These are phyloP conservation scores for Periconia macrospinosa DNA, from an alignment of 2,329 filamentous ascomycete genomes.

Conservation along the genomic window DNA sequence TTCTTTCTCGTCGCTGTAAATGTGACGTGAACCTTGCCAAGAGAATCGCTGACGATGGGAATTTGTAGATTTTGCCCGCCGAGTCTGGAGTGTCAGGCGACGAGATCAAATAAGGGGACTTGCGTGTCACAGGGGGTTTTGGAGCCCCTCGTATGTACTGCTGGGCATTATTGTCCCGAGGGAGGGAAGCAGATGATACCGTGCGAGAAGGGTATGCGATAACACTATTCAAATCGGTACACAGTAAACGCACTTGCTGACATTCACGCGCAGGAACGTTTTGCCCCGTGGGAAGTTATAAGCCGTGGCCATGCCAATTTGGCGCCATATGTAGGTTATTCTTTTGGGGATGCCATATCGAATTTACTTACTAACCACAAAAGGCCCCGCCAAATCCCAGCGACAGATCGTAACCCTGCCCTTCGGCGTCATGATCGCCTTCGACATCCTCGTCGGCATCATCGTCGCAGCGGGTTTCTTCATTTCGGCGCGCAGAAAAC, in stretches of 20 bases:
- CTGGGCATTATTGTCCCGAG: slow-evolving; percentile 9
- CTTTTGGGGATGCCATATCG: not conserved
- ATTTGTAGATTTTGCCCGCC: slow-evolving; percentile 3
- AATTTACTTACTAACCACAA: not conserved
- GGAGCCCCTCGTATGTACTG: slow-evolving; percentile 7
- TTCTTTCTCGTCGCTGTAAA: too few species aligned
- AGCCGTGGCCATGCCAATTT: slow-evolving; percentile 4
- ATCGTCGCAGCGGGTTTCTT: slow-evolving; percentile 8
- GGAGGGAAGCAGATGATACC: slow-evolving; percentile 5
- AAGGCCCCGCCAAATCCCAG: slow-evolving; percentile 3
- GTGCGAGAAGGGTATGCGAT: slow-evolving; percentile 9
- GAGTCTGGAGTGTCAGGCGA: not conserved
- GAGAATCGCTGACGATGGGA: not conserved
- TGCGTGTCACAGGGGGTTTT: slow-evolving; percentile 6
- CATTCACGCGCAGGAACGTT: slow-evolving; percentile 1
- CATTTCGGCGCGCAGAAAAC: slow-evolving; percentile 7
- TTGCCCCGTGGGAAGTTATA: slow-evolving; percentile 7
- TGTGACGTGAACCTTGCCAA: too few species aligned
- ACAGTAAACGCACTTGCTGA: not conserved
- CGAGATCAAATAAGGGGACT: not conserved
- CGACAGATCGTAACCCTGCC: slow-evolving; percentile 12
- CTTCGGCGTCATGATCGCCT: slow-evolving; percentile 9
- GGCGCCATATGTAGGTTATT: slow-evolving; percentile 9
- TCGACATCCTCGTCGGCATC: slow-evolving; percentile 9
- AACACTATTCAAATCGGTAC: not conserved